Base-by-base conservation (phyloP, 192 early-diverging fungal genomes). In the Phlyctochytrium planicorne region DNA sequence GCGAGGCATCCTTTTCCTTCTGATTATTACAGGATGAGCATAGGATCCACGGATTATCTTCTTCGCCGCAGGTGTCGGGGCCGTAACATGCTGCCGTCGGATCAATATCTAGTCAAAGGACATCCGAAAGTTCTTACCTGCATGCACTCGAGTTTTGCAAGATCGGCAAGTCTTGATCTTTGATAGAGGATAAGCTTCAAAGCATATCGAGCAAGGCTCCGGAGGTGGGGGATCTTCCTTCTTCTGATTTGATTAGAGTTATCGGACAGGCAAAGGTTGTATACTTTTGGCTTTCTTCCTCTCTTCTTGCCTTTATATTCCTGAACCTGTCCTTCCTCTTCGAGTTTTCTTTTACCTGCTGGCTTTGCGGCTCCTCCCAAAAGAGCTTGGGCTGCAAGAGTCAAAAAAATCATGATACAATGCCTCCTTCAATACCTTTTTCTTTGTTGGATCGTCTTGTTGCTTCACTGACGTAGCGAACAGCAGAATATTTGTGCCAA, bases 401-500 rank as follows among this genome's bases (percentile, higher is more conserved):
- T 6, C 6, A 47, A 14, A 53, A 62, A 57, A 56, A 64, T 47
- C 30, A 30, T 29, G 37, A 29, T 60, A 34, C 14, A 30, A 30
- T n/a, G n/a, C n/a, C n/a, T n/a, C n/a, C 23, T 32, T 75, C 17
- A 14, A 24, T 68, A 68, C 50, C 68, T 29, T 34, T 69, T 59
- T 79, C 75, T 34, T 64, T 71, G 55, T 75, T 72, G 17, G 67
- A 50, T 53, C 53, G 67, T 53, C 63, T 62, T 33, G 63, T 27
- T 10, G 70, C 32, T 12, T 79, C 77, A 32, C 37, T 59, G 27
- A 79, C 53, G 35, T 30, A 32, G 20, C 72, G 32, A 30, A 53
- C 20, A 20, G 53, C 59, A 1, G 67, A 70, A 35, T 79, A 79
- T 40, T 74, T 78, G 40, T 76, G 34, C 73, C 60, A 77, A 59